Conservation (phyloP, 2,329 filamentous ascomycete species). For the Aureobasidium sp. region DNA sequence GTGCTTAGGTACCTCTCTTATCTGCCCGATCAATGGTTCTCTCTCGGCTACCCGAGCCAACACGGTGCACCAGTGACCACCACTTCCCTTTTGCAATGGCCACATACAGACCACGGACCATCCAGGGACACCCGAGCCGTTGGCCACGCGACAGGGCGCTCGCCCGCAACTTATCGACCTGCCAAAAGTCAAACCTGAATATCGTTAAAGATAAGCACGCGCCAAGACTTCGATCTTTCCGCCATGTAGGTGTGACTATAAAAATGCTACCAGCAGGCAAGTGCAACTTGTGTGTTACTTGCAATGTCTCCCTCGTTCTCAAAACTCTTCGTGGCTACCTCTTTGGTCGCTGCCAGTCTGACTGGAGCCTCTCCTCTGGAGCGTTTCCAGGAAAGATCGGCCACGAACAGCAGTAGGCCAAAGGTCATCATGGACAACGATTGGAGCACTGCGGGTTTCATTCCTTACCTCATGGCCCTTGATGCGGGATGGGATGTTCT, state of each 20-base stretch:
- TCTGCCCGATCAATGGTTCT: background rate
- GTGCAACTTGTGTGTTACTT: background rate
- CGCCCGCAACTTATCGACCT: background rate
- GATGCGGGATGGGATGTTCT: slow-evolving; percentile 39
- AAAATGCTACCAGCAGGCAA: background rate
- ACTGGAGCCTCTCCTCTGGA: slow-evolving; percentile 2
- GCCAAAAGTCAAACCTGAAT: background rate
- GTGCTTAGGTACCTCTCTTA: background rate
- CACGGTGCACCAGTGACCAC: background rate
- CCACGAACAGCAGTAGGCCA: background rate
- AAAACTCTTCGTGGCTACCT: background rate
- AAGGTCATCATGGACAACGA: slow-evolving; percentile 42
- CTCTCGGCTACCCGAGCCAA: background rate
- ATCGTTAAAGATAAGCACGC: slow-evolving; percentile 3
- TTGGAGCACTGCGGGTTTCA: slow-evolving; percentile 36
- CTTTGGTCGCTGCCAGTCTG: slow-evolving; percentile 6
- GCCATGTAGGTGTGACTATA: background rate
- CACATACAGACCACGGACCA: background rate
- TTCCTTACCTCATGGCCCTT: slow-evolving; percentile 38
- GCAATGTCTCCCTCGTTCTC: slow-evolving; percentile 8
- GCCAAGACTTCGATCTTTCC: background rate
- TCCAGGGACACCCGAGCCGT: background rate
- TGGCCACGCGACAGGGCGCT: background rate
- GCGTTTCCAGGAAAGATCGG: background rate
- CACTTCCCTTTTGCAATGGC: background rate